Evolutionary conservation across 2,329 filamentous ascomycete species (phyloP), one percentile per base, ranked within the genome.

Genomic region (Atkinsonella hypoxylon): DNA sequence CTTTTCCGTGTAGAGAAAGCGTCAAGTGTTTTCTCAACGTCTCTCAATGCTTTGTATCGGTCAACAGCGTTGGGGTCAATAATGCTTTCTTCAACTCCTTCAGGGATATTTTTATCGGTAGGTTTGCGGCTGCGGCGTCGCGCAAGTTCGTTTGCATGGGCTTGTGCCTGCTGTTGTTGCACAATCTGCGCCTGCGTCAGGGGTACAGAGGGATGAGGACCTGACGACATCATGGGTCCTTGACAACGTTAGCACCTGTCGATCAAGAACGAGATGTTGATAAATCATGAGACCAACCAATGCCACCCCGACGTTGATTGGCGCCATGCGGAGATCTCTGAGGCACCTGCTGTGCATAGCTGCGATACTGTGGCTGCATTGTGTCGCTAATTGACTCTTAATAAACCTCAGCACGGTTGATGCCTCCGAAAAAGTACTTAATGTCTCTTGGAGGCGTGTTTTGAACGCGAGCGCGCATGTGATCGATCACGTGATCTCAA

Each of bases 1-100:
- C 90, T 79, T 73, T 98, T 98, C 62, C 91, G 83, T 66, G 93
- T 90, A 77, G 96, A 94, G 17, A 88, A 87, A 40, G 91, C 87
- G 71, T 98, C 93, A 51, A 98, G 74, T 49, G 83, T 80, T 62
- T 88, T 83, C 75, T 98, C 93, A 52, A 94, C 74, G 57, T 95
- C 89, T 62, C 89, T 82, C 63, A 98, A 70, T 52, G 85, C 82
- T 62, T 82, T 83, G 71, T 98, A 98, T 58, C 88, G 79, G 63
- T 83, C 76, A 43, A 85, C 89, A 39, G 85, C 84, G 65, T 95
- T 87, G 55, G 87, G 54, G 45, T 70, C 89, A 56, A 95, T 81
- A 54, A 89, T 80, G 56, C 85, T 79, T 45, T 89, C 83, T 59
- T 94, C 90, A 43, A 95, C 77, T 51, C 88, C 89, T 56, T 97